Conservation (phyloP, 78 protist genomes). For the Speleostelium caveatum region DNA sequence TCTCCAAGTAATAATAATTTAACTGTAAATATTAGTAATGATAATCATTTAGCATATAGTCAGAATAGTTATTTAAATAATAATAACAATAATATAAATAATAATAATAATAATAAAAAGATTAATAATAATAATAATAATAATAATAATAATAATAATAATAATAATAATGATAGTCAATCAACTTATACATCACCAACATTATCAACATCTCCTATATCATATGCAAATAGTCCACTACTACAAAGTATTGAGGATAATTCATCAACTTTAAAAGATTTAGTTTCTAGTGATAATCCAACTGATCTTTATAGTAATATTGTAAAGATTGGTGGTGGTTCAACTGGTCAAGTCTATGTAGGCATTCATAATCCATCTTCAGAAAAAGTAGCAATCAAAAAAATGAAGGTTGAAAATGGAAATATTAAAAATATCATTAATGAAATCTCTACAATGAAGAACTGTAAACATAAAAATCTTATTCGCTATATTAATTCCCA, state of each 20-base stretch:
- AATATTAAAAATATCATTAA: slow-evolving; percentile 64
- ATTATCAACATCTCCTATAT: background rate
- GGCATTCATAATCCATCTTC: slow-evolving; percentile 9
- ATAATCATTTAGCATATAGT: background rate
- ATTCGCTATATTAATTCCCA: slow-evolving; percentile 69
- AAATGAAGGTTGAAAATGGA: slow-evolving; percentile 70
- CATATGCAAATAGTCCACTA: background rate
- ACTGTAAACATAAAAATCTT: slow-evolving; percentile 69
- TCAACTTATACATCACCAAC: background rate
- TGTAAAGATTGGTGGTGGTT: slow-evolving; percentile 85
- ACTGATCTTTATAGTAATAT: slow-evolving; percentile 53
- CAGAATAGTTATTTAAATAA: no score
- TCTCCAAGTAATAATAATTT: background rate
- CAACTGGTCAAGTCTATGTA: slow-evolving; percentile 80
- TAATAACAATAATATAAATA: no score
- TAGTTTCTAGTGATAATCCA: slow-evolving; percentile 79
- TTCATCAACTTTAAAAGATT: slow-evolving; percentile 58
- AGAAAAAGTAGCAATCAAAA: slow-evolving; percentile 83
- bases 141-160: slow-evolving; percentile 2
- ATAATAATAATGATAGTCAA: background rate
- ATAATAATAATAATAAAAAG: no score
- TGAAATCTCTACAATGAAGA: slow-evolving; percentile 83
- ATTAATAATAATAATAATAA: background rate
- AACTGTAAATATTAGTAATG: background rate
- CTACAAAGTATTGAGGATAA: slow-evolving; percentile 51